Percentiles rank a stretch among this genome's conserved stretches.
These are phyloP conservation scores for Paulownia fortunei DNA, from an alignment of 257 asterid species.

Conservation along the genomic window DNA sequence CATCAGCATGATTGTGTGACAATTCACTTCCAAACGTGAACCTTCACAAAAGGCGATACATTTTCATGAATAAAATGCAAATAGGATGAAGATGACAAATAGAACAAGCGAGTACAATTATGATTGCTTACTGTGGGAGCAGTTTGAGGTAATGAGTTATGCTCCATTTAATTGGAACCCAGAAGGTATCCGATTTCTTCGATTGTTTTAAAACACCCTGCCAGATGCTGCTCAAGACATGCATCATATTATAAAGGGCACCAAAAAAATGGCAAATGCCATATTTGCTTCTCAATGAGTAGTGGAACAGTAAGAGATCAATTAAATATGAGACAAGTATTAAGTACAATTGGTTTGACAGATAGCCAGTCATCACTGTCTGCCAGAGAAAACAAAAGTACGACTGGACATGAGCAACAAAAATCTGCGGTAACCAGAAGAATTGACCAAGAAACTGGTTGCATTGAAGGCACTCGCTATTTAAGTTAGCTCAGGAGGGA, in stretches of 20 bases:
- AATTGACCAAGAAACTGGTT: neutral
- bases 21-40: conserved; percentile 46
- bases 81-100: conserved; percentile 8
- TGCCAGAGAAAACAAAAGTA: neutral
- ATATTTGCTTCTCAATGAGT: neutral
- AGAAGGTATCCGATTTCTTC: conserved; percentile 44
- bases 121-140: conserved; percentile 61
- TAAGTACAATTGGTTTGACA: neutral
- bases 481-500: no score
- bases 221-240: conserved; percentile 52
- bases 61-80: conserved; percentile 32
- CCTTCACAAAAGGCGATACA: conserved; percentile 40
- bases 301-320: conserved; percentile 2
- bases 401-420: neutral
- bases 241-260: conserved; percentile 27
- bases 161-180: conserved; percentile 44
- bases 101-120: neutral
- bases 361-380: neutral
- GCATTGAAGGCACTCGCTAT: no score
- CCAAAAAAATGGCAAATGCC: neutral
- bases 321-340: neutral
- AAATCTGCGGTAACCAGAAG: no score
- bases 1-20: conserved; percentile 38
- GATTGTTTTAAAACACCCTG: conserved; percentile 44
- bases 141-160: conserved; percentile 52